Conservation (phyloP, 2,329 filamentous ascomycete species). For the Verticillium nonalfalfae region DNA sequence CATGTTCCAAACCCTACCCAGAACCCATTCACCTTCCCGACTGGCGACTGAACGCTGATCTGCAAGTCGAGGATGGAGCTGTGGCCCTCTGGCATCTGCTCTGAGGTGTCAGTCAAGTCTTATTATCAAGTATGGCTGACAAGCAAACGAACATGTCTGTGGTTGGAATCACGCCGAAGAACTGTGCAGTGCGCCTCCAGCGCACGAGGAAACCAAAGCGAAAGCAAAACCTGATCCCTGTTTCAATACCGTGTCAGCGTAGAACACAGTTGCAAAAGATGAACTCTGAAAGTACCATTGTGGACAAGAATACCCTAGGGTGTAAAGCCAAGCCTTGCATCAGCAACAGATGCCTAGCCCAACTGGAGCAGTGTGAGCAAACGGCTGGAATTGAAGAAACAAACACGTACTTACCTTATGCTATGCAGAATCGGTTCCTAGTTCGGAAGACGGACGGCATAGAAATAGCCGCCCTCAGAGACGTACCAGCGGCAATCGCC, state of each 20-base stretch:
- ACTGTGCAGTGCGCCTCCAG: no score
- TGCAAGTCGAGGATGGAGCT: background rate
- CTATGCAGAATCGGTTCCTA: slow-evolving; percentile 10
- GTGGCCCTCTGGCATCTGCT: background rate
- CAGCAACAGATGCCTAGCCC: background rate
- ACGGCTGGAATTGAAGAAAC: background rate
- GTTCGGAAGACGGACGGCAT: slow-evolving; percentile 48
- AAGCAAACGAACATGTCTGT: background rate
- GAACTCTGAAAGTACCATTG: no score
- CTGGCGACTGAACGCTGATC: background rate
- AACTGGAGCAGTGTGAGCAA: background rate
- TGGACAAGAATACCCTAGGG: background rate
- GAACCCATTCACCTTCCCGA: background rate
- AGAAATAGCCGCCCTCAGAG: slow-evolving; percentile 51
- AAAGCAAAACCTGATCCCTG: no score
- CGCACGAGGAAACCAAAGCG: no score
- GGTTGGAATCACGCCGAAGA: no score
- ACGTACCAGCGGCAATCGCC: slow-evolving; percentile 54
- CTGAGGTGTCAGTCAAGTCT: background rate
- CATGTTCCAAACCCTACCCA: background rate
- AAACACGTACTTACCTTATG: background rate
- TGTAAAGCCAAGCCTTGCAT: background rate
- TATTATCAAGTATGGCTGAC: background rate
- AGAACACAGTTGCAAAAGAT: no score
- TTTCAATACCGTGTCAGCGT: no score